Percentiles rank a stretch among this genome's conserved stretches.
phyloP scores from a whole-genome alignment of 1,284 basidiomycete species.

The Heterobasidion irregulare region DNA sequence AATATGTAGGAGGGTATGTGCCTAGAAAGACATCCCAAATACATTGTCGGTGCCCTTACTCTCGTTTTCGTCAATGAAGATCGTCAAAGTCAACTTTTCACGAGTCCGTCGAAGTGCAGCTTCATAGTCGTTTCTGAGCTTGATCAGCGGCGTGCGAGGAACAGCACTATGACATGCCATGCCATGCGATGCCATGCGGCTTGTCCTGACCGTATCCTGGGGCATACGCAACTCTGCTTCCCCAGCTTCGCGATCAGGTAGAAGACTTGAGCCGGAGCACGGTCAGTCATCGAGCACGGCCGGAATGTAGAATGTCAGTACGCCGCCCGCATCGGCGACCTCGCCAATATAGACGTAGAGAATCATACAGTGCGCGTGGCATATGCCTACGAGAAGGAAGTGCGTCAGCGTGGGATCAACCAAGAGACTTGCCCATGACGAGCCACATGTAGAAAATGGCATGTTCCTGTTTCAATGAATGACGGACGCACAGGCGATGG shows the following conservation, averaged over 20 bases:
- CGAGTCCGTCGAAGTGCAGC: not conserved
- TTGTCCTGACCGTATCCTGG: no score
- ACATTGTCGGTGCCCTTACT: not conserved
- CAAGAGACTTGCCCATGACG: not conserved
- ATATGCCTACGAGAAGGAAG: slow-evolving; percentile 50
- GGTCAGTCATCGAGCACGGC: slow-evolving; percentile 37
- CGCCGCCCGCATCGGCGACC: slow-evolving; percentile 72
- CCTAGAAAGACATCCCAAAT: not conserved
- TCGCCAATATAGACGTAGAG: slow-evolving; percentile 89
- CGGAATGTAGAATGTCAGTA: slow-evolving; percentile 86
- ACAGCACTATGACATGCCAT: no score
- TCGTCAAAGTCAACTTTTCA: no score
- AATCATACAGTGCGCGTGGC: slow-evolving; percentile 79
- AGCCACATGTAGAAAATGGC: not conserved
- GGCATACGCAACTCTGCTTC: not conserved
- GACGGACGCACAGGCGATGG: slow-evolving; percentile 65
- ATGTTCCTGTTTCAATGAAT: not conserved
- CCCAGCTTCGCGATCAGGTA: not conserved
- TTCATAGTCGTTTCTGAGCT: not conserved
- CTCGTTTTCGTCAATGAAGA: no score
- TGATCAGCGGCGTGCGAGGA: not conserved
- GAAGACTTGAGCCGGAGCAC: not conserved
- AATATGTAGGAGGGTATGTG: not conserved
- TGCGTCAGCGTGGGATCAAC: not conserved
- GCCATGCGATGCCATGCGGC: no score